A percentile compares a stretch with the other conserved stretches of the same genome.
Evolutionary conservation across 257 asterid genomes (phyloP).

Genomic region (Nicotiana tomentosiformis): DNA sequence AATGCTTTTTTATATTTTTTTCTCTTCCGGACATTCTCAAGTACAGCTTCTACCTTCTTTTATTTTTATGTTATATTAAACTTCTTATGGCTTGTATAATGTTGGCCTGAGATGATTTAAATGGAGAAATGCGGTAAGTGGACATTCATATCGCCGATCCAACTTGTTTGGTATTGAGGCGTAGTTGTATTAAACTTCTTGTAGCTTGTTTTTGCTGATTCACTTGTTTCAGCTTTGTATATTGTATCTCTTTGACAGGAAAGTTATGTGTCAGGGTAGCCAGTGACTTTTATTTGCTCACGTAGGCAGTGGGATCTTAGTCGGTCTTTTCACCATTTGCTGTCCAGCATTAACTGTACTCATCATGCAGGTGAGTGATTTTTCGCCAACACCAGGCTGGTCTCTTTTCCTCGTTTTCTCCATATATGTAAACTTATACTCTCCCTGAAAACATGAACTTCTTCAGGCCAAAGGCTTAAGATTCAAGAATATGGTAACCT

Average conservation of each 20-base stretch:
- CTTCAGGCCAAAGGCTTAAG: not conserved
- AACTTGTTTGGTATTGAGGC: too few species aligned
- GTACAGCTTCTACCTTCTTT: too few species aligned
- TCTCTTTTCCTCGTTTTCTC: not conserved
- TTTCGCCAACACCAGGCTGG: not conserved
- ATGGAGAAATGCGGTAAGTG: too few species aligned
- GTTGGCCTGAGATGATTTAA: too few species aligned
- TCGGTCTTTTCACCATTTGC: not conserved
- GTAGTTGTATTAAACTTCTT: too few species aligned
- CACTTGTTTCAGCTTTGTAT: not conserved
- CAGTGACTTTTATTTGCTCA: not conserved
- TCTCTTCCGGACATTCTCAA: too few species aligned
- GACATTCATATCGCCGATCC: too few species aligned
- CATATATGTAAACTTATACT: not conserved
- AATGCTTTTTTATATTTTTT: too few species aligned
- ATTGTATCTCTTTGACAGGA: not conserved
- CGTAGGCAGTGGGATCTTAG: not conserved
- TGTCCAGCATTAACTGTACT: not conserved
- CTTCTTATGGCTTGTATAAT: too few species aligned
- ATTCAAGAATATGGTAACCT: not conserved
- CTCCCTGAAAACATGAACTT: not conserved
- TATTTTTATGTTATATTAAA: too few species aligned
- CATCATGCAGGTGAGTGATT: not conserved
- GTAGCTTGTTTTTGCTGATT: not conserved
- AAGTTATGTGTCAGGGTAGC: not conserved